phyloP scores from a whole-genome alignment of 371 early-diverging fungal genomes.

The Fennellomyces sp. region DNA sequence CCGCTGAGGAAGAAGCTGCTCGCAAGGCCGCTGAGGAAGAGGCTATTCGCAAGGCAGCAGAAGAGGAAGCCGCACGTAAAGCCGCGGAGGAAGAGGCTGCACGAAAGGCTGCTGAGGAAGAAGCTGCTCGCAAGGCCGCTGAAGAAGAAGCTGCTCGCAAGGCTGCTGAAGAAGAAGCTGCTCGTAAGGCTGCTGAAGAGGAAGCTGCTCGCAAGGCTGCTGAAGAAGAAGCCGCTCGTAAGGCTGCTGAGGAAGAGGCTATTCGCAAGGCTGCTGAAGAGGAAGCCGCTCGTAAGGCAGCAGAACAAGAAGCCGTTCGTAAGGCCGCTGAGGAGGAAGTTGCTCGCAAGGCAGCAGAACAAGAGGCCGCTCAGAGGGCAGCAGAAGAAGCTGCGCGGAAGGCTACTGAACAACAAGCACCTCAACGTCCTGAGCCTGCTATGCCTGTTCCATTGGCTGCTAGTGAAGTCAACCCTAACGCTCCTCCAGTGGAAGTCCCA shows the following conservation, averaged over 20 bases:
- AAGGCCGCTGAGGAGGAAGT: too few species aligned
- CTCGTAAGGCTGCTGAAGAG: not conserved
- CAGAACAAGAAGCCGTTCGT: too few species aligned
- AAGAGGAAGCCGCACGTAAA: not conserved
- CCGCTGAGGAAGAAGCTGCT: not conserved
- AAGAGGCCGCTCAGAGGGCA: not conserved
- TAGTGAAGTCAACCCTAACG: constrained; percentile 14
- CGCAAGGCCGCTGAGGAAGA: not conserved
- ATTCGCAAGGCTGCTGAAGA: not conserved
- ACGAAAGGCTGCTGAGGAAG: not conserved
- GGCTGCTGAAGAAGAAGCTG: not conserved
- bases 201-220: not conserved
- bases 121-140: too few species aligned
- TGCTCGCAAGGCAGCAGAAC: not conserved
- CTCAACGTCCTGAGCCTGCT: constrained; percentile 15
- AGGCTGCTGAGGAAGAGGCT: not conserved
- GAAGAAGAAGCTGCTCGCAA: constrained; percentile 4
- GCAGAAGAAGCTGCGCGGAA: not conserved
- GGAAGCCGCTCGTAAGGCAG: not conserved
- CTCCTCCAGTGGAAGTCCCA: not conserved
- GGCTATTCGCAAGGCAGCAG: not conserved
- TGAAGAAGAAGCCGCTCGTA: not conserved
- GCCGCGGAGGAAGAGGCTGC: not conserved
- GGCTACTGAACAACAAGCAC: not conserved
- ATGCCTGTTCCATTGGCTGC: constrained; percentile 14